These are phyloP conservation scores for Lindgomyces ingoldianus DNA, from an alignment of 495 filamentous ascomycete genomes.

Conservation along the genomic window DNA sequence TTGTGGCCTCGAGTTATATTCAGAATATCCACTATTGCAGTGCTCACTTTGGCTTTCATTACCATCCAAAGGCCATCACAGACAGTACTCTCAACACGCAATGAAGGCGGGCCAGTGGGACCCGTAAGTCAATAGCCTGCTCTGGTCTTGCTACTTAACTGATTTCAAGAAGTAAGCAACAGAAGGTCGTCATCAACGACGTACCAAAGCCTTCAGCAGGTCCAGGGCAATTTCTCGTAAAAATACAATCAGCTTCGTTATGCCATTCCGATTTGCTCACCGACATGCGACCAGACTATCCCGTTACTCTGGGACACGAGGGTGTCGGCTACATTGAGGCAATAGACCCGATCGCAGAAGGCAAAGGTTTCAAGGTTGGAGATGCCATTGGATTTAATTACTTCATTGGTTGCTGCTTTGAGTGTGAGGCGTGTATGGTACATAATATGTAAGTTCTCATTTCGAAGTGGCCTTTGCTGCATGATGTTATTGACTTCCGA, in stretches of 20 bases:
- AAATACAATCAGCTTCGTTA: slow-evolving; percentile 45
- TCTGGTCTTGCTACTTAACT: background rate
- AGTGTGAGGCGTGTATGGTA: slow-evolving; percentile 46
- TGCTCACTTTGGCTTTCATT: no score
- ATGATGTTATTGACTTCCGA: background rate
- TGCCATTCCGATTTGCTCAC: slow-evolving; percentile 47
- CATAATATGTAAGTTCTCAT: slow-evolving; percentile 44
- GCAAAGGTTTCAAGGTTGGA: slow-evolving; percentile 46
- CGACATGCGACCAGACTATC: slow-evolving; percentile 32
- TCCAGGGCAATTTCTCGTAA: slow-evolving; percentile 44
- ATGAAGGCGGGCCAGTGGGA: slow-evolving; percentile 37
- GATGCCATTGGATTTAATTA: slow-evolving; percentile 47
- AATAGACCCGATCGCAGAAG: slow-evolving; percentile 40
- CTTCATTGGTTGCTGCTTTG: slow-evolving; percentile 46
- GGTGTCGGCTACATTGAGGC: slow-evolving; percentile 46
- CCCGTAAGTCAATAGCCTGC: background rate
- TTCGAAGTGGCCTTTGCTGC: slow-evolving; percentile 37
- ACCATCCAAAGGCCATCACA: background rate
- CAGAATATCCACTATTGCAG: no score
- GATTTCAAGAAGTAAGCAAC: slow-evolving; percentile 25
- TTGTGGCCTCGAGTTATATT: no score
- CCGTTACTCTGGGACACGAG: slow-evolving; percentile 47
- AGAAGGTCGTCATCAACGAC: slow-evolving; percentile 43
- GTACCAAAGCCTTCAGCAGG: slow-evolving; percentile 44
- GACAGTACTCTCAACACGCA: slow-evolving; percentile 3